A percentile compares a stretch with the other conserved stretches of the same genome.
phyloP scores from a whole-genome alignment of 73 alveolate genomes.

The Tetrahymena elliotti region DNA sequence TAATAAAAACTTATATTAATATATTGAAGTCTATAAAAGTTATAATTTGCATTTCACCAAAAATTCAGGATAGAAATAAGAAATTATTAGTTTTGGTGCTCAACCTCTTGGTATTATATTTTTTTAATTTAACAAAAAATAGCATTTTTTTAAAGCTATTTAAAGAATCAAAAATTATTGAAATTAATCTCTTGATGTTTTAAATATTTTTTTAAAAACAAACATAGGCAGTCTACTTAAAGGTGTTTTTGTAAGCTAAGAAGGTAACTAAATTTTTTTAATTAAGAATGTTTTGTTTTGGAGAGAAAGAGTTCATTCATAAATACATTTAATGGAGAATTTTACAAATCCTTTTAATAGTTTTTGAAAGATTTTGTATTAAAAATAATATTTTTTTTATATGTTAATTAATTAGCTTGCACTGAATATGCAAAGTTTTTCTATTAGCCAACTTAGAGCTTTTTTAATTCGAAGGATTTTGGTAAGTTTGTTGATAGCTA shows the following conservation, averaged over 20 bases:
- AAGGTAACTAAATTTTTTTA: constrained; percentile 1
- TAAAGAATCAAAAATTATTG: too few relatives aligned
- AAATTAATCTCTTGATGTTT: too few relatives aligned
- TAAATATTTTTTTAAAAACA: too few relatives aligned
- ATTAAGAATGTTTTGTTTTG: too few relatives aligned
- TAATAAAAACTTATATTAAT: neutral
- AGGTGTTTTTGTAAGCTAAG: constrained; percentile 18
- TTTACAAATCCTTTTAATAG: too few relatives aligned
- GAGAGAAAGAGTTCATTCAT: too few relatives aligned
- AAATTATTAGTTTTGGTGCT: neutral
- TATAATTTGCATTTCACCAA: constrained; percentile 24
- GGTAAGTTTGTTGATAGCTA: constrained; percentile 13
- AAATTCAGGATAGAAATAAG: neutral
- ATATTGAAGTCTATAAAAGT: constrained; percentile 29
- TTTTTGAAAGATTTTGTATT: too few relatives aligned
- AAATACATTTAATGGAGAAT: too few relatives aligned
- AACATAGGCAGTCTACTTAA: constrained; percentile 6
- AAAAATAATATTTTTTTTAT: too few relatives aligned
- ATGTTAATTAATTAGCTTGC: constrained; percentile 14
- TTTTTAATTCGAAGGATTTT: neutral
- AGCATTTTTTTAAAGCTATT: neutral
- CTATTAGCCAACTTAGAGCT: constrained; percentile 6
- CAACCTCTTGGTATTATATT: neutral
- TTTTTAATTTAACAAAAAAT: neutral
- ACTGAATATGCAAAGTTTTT: constrained; percentile 18